Conservation (phyloP, 257 asterid species). For the Pogostemon cablin region DNA sequence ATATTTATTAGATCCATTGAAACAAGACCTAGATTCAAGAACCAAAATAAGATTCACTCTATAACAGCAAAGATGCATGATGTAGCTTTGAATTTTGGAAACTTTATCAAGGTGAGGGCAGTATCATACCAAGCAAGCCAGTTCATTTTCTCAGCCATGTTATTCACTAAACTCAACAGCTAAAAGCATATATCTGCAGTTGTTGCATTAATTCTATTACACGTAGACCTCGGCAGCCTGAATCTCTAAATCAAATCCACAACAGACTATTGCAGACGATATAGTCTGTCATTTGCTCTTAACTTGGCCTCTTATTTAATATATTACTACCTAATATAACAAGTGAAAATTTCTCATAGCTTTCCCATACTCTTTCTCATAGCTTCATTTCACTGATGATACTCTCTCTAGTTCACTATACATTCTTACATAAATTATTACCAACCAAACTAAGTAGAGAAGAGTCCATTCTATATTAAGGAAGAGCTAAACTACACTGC, state of each 20-base stretch:
- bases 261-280: background rate
- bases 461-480: background rate
- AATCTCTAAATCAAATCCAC: background rate
- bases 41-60: background rate
- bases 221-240: background rate
- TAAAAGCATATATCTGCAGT: background rate
- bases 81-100: background rate
- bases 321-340: background rate
- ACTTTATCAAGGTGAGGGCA: background rate
- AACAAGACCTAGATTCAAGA: constrained; percentile 20
- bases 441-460: constrained; percentile 6
- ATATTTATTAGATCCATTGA: background rate
- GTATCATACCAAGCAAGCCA: background rate
- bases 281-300: background rate
- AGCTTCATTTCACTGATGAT: background rate
- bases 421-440: background rate
- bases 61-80: background rate
- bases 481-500: background rate
- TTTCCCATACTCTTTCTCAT: background rate
- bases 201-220: background rate
- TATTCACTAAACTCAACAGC: background rate
- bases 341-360: background rate
- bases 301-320: background rate
- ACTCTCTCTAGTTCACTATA: background rate
- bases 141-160: constrained; percentile 1